phyloP scores from a whole-genome alignment of 176 grass and related monocot species.

The Secale cereale region DNA sequence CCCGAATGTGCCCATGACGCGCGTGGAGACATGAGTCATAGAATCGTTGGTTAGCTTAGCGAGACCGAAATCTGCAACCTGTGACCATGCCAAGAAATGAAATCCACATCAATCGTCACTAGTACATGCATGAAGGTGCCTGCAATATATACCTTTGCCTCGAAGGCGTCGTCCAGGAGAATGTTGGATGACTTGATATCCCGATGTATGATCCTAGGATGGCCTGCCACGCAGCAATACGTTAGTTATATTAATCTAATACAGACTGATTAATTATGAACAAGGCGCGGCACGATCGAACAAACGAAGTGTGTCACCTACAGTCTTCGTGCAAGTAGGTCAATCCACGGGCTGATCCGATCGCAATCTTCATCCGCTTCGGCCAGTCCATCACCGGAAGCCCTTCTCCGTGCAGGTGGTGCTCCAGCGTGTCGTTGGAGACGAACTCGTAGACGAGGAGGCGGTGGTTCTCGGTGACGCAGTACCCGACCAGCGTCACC shows the following conservation, averaged over 20 bases:
- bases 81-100: not conserved
- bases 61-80: constrained; percentile 89
- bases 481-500: constrained; percentile 72
- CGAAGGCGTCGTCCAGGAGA: constrained; percentile 80
- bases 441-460: constrained; percentile 91
- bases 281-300: not conserved
- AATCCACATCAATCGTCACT: not conserved
- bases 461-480: constrained; percentile 54
- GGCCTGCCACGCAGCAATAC: constrained; percentile 30
- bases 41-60: constrained; percentile 65
- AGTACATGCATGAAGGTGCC: not conserved
- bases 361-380: constrained; percentile 75
- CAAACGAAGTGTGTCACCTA: constrained; percentile 26
- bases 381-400: constrained; percentile 68
- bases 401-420: constrained; percentile 64
- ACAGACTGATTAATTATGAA: too few species aligned
- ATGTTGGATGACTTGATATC: constrained; percentile 98
- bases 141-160: constrained; percentile 49
- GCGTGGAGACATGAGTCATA: constrained; percentile 63
- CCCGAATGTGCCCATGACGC: constrained; percentile 83
- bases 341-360: constrained; percentile 79
- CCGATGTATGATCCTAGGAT: constrained; percentile 93
- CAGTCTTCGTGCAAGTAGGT: constrained; percentile 94
- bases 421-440: constrained; percentile 60
- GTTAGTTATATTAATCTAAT: too few species aligned